Base-by-base conservation (phyloP, 257 asterid species). In the Salvia miltiorrhiza region DNA sequence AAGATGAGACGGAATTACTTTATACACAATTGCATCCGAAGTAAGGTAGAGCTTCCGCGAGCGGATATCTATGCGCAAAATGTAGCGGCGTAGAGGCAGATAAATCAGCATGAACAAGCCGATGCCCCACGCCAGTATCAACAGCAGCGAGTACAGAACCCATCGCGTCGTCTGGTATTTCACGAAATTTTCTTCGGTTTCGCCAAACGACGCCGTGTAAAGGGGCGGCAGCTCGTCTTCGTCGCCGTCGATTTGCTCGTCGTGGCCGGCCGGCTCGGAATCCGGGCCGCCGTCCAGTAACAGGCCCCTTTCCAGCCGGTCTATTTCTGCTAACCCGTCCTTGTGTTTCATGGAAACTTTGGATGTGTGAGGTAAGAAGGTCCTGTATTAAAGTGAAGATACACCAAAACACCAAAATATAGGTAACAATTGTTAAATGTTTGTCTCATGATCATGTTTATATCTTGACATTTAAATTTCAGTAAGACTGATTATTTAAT, bases 51-150 rank as follows among this genome's bases (percentile, higher is more conserved):
- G 95, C 58, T 73, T 82, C 7, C 95, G 83, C 47, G 96, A 87
- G 33, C 88, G 90, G 24, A 89, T 48, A 65, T 87, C 90, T 65
- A 65, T 58, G 11, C 90, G 90, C 79, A 79, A 64, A 65, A 84
- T 75, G 20, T 75, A 84, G 72, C 92, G 76, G 83, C 95, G 82
- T 21, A 87, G 58, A 0, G 96, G 96, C 78, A 89, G 77, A 79
- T 84, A 89, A 44, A 87, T 66, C 35, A 89, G 81, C 96, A 87
- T 83, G 24, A 89, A 65, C 19, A 89, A 47, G 72, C 96, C 95
- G 58, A 89, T 78, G n/a, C 95, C 96, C 96, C 96, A 89, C 4
- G 88, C 95, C 70, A 89, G 73, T 43, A 82, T 30, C 72, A 89
- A 67, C 33, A 80, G 76, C 71, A 84, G 23, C 8, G 96, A 89